A percentile compares a stretch with the other conserved stretches of the same genome.
Evolutionary conservation across 208 protist genomes (phyloP).

Genomic region (Trypanosomatidae sp.): DNA sequence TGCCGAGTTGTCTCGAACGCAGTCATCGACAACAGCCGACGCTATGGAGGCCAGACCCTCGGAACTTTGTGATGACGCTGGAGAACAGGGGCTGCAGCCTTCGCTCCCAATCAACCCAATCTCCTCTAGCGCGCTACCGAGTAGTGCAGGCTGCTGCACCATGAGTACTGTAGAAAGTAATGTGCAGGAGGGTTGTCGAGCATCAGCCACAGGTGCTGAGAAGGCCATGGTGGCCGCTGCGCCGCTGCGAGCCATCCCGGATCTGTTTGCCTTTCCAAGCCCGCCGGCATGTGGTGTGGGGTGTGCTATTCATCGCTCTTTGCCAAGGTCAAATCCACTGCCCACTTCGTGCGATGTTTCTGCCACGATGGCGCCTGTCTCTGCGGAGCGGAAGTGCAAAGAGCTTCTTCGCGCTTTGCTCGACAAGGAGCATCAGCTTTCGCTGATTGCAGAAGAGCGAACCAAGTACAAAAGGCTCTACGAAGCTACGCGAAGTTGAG

Average conservation of each 20-base stretch:
- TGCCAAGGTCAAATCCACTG: not conserved
- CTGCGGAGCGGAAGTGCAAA: constrained; percentile 28
- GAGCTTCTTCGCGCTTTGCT: constrained; percentile 71
- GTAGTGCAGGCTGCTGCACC: not conserved
- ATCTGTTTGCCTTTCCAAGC: constrained; percentile 3
- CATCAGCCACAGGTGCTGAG: not conserved
- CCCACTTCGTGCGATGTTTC: not conserved
- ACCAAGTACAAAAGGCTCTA: constrained; percentile 24
- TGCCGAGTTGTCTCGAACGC: not conserved
- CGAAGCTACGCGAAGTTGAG: constrained; percentile 4
- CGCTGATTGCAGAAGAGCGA: constrained; percentile 43
- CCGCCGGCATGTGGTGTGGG: not conserved
- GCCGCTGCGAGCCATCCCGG: not conserved
- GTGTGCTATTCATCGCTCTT: not conserved
- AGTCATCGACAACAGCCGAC: not conserved
- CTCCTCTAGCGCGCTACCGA: not conserved
- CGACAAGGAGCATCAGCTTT: constrained; percentile 72
- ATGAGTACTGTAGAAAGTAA: not conserved
- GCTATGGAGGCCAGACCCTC: not conserved
- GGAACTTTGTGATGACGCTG: not conserved
- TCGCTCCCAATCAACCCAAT: not conserved
- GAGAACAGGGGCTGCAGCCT: not conserved
- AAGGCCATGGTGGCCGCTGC: not conserved
- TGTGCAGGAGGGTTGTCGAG: not conserved
- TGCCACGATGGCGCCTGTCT: not conserved